Evolutionary conservation across 2,329 filamentous ascomycete species (phyloP), one percentile per base, ranked within the genome.

Genomic region (Pseudogymnoascus sp.): DNA sequence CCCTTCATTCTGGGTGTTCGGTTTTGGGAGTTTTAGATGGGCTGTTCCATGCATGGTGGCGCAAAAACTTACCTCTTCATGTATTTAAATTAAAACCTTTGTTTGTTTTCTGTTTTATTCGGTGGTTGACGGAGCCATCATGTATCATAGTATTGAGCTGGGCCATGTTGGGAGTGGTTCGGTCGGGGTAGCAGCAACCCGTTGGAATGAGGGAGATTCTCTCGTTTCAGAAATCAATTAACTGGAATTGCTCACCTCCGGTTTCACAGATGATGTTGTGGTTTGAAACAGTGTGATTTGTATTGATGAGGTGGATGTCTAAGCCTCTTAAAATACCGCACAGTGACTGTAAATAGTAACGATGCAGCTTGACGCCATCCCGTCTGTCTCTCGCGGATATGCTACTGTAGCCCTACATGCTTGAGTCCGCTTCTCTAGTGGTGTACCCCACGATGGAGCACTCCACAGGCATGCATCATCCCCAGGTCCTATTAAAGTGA

Each of bases 61-160:
- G 51, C 51, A 57, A 19, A 57, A 57, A 57, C 51, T 34, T 57
- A 57, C 51, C 28, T 57, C 51, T 57, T 57, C 51, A 57, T 57
- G 51, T 57, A 57, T 57, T 19, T 34, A 57, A 57, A 57, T 57
- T 19, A 19, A 57, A 57, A 57, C 34, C 51, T 57, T 57, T 57
- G 51, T 57, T 57, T 57, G 51, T 34, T 57, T 57, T 57, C 28
- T 21, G 25, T 54, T 54, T 57, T 57, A 25, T 57, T 34, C 14
- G 51, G 51, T 34, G 28, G 51, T n/a, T 34, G 51, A 34, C 10
- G 28, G 28, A 57, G 25, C 51, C 51, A 34, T 19, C n/a, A 19
- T 57, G 51, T 57, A 57, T 57, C 51, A 57, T 57, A 57, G n/a
- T 34, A 21, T 57, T 57, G 28, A 19, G 28, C n/a, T 6, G n/a